phyloP scores from a whole-genome alignment of 2,329 filamentous ascomycete species.

The Botrytis cinerea region DNA sequence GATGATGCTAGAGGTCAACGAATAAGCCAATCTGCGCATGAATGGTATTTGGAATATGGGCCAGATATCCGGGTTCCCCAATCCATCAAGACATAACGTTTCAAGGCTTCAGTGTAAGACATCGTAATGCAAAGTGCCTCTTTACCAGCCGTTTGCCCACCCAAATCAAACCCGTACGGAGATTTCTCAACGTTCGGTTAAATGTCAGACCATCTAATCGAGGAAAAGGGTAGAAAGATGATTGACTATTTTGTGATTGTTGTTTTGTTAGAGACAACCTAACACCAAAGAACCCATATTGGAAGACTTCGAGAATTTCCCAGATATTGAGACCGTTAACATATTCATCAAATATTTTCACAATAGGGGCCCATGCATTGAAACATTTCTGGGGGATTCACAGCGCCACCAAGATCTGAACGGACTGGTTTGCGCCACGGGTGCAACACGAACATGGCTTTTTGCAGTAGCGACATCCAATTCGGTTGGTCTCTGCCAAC shows the following conservation, averaged over 20 bases:
- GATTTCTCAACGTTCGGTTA: neutral
- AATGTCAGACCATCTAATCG: neutral
- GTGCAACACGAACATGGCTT: constrained; percentile 6
- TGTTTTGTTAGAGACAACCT: neutral
- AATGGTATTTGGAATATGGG: constrained; percentile 29
- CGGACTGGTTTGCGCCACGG: constrained; percentile 14
- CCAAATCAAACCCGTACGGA: constrained; percentile 6
- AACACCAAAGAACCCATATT: neutral
- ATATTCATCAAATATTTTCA: constrained; percentile 3
- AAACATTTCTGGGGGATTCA: constrained; percentile 18
- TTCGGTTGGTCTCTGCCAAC: neutral
- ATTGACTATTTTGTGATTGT: neutral
- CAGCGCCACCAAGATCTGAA: constrained; percentile 5
- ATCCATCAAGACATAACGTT: constrained; percentile 15
- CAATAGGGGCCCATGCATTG: constrained; percentile 10
- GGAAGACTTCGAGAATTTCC: neutral
- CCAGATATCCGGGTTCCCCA: neutral
- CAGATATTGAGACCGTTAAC: neutral
- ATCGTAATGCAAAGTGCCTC: constrained; percentile 14
- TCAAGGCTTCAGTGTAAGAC: neutral
- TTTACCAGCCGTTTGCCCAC: neutral
- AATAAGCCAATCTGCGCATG: constrained; percentile 27
- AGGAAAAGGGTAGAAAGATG: neutral
- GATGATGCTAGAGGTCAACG: constrained; percentile 22
- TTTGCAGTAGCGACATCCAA: constrained; percentile 8